Evolutionary conservation across 108 stramenopile species (phyloP), one percentile per base, ranked within the genome.

Genomic region (Nitzschia putrida): DNA sequence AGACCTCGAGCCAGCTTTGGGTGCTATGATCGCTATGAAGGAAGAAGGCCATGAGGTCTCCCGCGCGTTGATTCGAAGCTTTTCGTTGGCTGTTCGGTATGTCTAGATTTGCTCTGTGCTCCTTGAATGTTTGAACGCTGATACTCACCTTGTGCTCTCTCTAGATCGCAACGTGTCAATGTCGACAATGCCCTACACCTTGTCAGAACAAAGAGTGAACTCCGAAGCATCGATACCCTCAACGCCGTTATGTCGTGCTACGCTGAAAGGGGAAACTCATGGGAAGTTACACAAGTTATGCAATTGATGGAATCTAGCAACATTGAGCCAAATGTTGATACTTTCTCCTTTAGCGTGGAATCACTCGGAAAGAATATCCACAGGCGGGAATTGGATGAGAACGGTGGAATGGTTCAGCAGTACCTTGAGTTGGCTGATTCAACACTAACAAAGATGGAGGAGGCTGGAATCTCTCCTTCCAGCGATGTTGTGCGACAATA

Each of bases 301-400:
- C 53, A 73, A 7, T 44, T 64, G 12, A 68, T 80, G 53, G 25
- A 42, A 37, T 53, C 54, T 8, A 44, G 45, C 55, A 71, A 77
- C 25, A 78, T 87, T 14, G 8, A 81, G 45, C 74, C 84, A 25
- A 76, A 89, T 53, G 66, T 41, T 10, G 82, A 87, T 52, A 79
- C 86, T n/a, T 88, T 74, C 71, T 72, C 84, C 16, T 92, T 85
- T 76, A 64, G 76, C 7, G 79, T 90, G 66, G 88, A 90, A 61
- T 64, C 77, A 7, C 71, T 90, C 29, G 83, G 80, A 5, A 74
- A 80, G 52, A 43, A 74, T 43, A 43, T 80, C 9, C 53, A 55
- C 21, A 51, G 73, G 12, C 13, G 50, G 37, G 11, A 39, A 10
- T 40, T 51, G 38, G 1, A n/a, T 0, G 56, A 59, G 0, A 61